Evolutionary conservation across 2,329 filamentous ascomycete genomes (phyloP).

Genomic region (Epichloe hybrida): DNA sequence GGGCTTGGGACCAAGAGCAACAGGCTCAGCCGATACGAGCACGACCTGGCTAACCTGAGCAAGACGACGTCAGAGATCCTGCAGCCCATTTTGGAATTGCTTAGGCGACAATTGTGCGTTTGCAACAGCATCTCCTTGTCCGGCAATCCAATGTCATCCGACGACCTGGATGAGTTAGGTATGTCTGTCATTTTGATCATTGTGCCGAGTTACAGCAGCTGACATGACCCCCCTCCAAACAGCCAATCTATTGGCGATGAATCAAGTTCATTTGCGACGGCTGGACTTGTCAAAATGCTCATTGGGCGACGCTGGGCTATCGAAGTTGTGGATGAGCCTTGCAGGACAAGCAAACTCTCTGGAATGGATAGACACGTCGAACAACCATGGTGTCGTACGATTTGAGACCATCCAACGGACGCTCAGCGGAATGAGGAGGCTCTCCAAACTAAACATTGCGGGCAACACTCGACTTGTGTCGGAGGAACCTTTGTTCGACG

Average conservation of each 20-base stretch:
- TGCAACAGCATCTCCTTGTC: constrained; percentile 38
- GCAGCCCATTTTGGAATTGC: constrained; percentile 34
- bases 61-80: constrained; percentile 27
- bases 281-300: constrained; percentile 39
- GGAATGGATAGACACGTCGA: constrained; percentile 36
- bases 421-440: constrained; percentile 27
- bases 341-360: constrained; percentile 30
- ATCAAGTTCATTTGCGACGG: constrained; percentile 28
- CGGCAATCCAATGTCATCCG: constrained; percentile 32
- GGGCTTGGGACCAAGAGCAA: constrained; percentile 14
- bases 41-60: constrained; percentile 11
- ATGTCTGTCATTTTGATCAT: constrained; percentile 5
- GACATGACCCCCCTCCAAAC: background rate
- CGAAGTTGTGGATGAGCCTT: constrained; percentile 33
- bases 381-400: constrained; percentile 37
- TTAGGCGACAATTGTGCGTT: constrained; percentile 30
- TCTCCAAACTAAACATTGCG: constrained; percentile 36
- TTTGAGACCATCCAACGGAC: constrained; percentile 32
- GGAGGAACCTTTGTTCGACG: constrained; percentile 32
- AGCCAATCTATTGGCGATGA: constrained; percentile 21
- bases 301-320: constrained; percentile 34
- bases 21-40: constrained; percentile 11
- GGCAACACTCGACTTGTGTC: constrained; percentile 35
- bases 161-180: constrained; percentile 38
- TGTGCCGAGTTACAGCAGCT: background rate